Conservation (phyloP, 1,284 basidiomycete genomes). For the Ceratobasidium theobromae region DNA sequence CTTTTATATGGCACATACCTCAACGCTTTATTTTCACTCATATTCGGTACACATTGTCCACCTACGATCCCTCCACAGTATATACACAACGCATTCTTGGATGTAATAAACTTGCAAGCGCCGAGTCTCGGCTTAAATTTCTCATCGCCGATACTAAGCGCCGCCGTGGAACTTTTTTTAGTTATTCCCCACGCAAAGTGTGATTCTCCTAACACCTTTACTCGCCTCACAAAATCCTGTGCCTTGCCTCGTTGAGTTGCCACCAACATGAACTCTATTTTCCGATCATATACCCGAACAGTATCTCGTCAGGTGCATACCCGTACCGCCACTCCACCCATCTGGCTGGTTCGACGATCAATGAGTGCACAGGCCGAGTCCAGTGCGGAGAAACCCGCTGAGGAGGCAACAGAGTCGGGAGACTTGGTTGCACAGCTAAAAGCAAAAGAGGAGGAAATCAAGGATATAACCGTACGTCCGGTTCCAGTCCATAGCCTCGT, state of each 20-base stretch:
- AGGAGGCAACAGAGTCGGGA: slow-evolving; percentile 10
- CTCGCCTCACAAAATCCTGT: neutral
- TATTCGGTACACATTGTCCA: slow-evolving; percentile 12
- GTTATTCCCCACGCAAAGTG: no score
- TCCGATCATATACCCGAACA: slow-evolving; percentile 18
- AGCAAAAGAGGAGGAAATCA: slow-evolving; percentile 69
- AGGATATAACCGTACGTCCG: slow-evolving; percentile 71
- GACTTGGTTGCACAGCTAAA: slow-evolving; percentile 53
- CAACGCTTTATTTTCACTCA: slow-evolving; percentile 4
- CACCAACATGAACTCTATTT: slow-evolving; percentile 12
- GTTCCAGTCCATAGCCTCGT: neutral
- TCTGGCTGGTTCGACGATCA: neutral
- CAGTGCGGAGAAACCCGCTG: neutral
- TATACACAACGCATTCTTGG: neutral
- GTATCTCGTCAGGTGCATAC: slow-evolving; percentile 18
- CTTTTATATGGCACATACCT: neutral
- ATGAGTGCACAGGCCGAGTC: slow-evolving; percentile 16
- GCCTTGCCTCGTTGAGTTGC: neutral
- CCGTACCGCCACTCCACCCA: neutral
- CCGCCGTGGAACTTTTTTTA: neutral
- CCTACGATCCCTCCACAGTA: neutral
- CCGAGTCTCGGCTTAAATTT: neutral
- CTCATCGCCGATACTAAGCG: neutral
- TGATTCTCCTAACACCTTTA: neutral
- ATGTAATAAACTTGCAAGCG: neutral